Percentiles rank a stretch among this genome's conserved stretches.
Conservation (phyloP, 2,329 filamentous ascomycete species). For the Apiospora marii region DNA sequence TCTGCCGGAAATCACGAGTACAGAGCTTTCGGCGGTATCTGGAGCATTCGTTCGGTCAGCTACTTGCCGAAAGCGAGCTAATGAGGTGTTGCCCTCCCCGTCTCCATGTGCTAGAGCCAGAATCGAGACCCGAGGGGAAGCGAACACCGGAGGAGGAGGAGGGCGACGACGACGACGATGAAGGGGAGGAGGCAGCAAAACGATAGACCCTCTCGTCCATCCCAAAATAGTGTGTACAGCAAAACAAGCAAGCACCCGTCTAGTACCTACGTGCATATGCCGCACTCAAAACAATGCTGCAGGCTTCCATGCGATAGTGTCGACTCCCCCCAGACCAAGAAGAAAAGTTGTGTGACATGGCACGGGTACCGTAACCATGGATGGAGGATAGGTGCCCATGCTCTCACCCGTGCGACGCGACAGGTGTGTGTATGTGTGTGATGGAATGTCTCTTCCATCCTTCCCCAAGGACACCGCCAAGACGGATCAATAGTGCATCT, state of each 20-base stretch:
- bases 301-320: background rate
- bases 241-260: background rate
- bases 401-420: background rate
- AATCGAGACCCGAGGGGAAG: background rate
- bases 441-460: constrained; percentile 9
- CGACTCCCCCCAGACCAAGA: background rate
- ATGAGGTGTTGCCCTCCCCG: background rate
- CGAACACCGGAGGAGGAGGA: background rate
- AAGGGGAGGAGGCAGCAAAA: background rate
- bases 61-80: background rate
- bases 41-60: background rate
- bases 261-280: background rate
- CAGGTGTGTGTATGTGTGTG: background rate
- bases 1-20: background rate
- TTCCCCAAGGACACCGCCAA: background rate
- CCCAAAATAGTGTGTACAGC: background rate
- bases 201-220: background rate
- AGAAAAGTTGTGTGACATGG: background rate
- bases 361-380: constrained; percentile 4
- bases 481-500: background rate
- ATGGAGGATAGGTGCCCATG: background rate
- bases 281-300: background rate
- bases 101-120: background rate
- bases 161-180: too few relatives aligned
- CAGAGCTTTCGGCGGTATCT: background rate